Evolutionary conservation across 345 rosid species (phyloP).

Genomic region (Dimocarpus longan): DNA sequence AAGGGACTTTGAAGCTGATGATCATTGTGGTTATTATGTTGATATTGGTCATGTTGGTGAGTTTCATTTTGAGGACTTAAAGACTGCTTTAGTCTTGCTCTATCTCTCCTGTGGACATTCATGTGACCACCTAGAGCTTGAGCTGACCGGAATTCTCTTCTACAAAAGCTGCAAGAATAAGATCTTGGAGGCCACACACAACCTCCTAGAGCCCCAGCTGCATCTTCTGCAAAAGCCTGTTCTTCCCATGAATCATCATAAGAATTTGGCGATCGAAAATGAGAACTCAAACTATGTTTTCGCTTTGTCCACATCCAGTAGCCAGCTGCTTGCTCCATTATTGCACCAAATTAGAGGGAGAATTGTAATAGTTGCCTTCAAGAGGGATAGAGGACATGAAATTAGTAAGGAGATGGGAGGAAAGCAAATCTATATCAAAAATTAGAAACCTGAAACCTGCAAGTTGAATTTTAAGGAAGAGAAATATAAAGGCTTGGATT

Average conservation of each 20-base stretch:
- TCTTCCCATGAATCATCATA: slow-evolving; percentile 87
- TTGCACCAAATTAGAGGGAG: slow-evolving; percentile 8
- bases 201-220: slow-evolving; percentile 59
- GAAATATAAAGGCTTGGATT: not conserved
- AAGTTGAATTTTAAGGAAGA: slow-evolving; percentile 11
- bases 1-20: slow-evolving; percentile 29
- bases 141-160: slow-evolving; percentile 83
- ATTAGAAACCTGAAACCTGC: slow-evolving; percentile 14
- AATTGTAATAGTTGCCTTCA: not conserved
- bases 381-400: not conserved
- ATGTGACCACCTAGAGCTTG: slow-evolving; percentile 97
- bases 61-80: slow-evolving; percentile 35
- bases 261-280: slow-evolving; percentile 35
- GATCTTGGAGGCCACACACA: slow-evolving; percentile 95
- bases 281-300: slow-evolving; percentile 41
- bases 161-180: slow-evolving; percentile 81
- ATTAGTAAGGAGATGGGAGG: not conserved
- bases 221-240: slow-evolving; percentile 83
- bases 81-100: slow-evolving; percentile 78
- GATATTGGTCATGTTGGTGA: slow-evolving; percentile 33
- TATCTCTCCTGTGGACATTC: slow-evolving; percentile 93
- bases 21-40: slow-evolving; percentile 18
- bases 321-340: slow-evolving; percentile 45
- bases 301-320: slow-evolving; percentile 56
- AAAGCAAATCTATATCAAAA: slow-evolving; percentile 14